Percentiles rank a stretch among this genome's conserved stretches.
Evolutionary conservation across 495 filamentous ascomycete species (phyloP).

Genomic region (Echria macrotheca): DNA sequence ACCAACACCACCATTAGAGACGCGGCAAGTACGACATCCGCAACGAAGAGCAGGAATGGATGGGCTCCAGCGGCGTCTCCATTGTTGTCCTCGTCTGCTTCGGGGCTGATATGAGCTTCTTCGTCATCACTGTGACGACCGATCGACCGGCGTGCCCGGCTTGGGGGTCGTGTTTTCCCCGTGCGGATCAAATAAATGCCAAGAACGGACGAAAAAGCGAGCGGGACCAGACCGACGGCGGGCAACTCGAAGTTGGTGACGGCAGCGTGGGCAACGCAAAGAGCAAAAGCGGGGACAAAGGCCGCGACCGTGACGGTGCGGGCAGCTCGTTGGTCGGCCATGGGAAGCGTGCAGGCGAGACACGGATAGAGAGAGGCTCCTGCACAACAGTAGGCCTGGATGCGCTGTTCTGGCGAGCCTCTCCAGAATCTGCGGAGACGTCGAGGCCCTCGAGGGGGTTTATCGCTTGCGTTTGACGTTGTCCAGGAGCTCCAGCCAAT

Average conservation of each 20-base stretch:
- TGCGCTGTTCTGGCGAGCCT: too few relatives aligned
- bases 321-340: constrained; percentile 18
- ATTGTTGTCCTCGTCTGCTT: constrained; percentile 5
- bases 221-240: constrained; percentile 36
- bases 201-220: constrained; percentile 29
- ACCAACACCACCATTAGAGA: constrained; percentile 34
- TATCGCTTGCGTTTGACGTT: too few relatives aligned
- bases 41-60: constrained; percentile 35
- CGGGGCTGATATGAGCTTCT: constrained; percentile 9
- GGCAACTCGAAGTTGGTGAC: constrained; percentile 31
- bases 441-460: too few relatives aligned
- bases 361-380: background rate
- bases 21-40: constrained; percentile 30
- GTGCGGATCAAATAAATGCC: constrained; percentile 25
- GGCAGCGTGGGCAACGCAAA: constrained; percentile 37
- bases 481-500: too few relatives aligned
- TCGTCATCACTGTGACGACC: constrained; percentile 4
- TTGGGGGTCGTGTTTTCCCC: background rate
- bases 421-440: too few relatives aligned
- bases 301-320: constrained; percentile 39
- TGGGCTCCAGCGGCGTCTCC: too few relatives aligned
- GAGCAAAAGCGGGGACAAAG: constrained; percentile 51
- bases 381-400: too few relatives aligned
- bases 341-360: background rate
- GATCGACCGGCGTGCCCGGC: background rate